A percentile compares a stretch with the other conserved stretches of the same genome.
phyloP scores from a whole-genome alignment of 1,139 yeast genomes.

The Scheffersomyces titani region DNA sequence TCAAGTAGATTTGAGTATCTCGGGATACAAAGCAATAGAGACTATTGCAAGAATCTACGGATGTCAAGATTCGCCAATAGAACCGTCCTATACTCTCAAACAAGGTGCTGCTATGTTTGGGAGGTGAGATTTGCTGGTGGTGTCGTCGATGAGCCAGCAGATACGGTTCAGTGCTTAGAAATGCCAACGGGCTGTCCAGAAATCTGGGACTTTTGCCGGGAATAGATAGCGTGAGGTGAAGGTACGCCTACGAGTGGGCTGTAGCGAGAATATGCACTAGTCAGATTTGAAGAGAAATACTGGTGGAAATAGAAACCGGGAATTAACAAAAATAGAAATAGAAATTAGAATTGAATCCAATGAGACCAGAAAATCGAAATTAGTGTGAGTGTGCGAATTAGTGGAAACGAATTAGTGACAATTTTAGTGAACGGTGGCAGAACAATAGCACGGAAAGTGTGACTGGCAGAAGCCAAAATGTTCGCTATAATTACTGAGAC shows the following conservation, averaged over 20 bases:
- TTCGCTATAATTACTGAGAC: neutral
- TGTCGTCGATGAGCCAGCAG: neutral
- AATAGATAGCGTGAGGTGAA: neutral
- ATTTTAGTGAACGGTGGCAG: neutral
- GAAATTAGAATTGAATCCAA: neutral
- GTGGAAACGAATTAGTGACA: neutral
- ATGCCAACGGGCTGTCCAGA: neutral
- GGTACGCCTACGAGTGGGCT: neutral
- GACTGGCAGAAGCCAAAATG: neutral
- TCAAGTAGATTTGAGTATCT: neutral
- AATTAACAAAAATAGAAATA: neutral
- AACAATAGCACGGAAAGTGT: neutral
- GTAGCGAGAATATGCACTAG: neutral
- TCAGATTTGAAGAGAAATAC: neutral
- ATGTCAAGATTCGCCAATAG: neutral
- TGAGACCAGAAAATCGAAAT: neutral
- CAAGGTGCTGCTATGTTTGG: neutral
- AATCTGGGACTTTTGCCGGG: neutral
- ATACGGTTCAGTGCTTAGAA: neutral
- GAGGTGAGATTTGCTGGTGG: neutral
- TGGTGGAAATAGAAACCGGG: neutral
- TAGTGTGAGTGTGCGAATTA: neutral
- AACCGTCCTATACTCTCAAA: neutral
- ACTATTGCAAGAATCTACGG: neutral
- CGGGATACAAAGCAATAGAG: neutral